A percentile compares a stretch with the other conserved stretches of the same genome.
Evolutionary conservation across 2,329 filamentous ascomycete genomes (phyloP).

Genomic region (Ceratocystis destructans): DNA sequence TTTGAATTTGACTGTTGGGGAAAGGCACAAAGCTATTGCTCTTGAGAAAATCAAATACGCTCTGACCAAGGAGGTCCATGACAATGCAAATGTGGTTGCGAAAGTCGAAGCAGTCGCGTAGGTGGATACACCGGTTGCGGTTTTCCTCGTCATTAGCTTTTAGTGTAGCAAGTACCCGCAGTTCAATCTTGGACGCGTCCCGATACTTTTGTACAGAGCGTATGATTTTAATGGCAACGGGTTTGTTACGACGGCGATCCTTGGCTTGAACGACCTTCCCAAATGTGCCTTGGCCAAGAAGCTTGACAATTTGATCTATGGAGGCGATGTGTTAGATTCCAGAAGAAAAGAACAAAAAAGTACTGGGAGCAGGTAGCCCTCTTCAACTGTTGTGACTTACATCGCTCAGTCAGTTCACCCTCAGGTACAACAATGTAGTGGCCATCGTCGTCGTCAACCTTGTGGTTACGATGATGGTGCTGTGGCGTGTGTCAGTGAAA

Average conservation of each 20-base stretch:
- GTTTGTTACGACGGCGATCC: constrained; percentile 61
- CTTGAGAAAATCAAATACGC: constrained; percentile 97
- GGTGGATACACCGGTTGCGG: constrained; percentile 89
- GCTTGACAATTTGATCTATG: constrained; percentile 70
- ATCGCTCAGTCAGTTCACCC: constrained; percentile 73
- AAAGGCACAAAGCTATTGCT: constrained; percentile 91
- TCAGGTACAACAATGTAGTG: constrained; percentile 92
- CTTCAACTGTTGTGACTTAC: constrained; percentile 34
- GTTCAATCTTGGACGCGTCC: constrained; percentile 86
- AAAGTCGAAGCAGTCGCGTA: constrained; percentile 94
- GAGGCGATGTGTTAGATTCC: neutral
- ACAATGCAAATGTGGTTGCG: constrained; percentile 87
- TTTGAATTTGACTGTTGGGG: constrained; percentile 95
- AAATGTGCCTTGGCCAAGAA: constrained; percentile 93
- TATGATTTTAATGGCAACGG: constrained; percentile 93
- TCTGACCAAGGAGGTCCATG: constrained; percentile 71
- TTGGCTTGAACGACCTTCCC: constrained; percentile 93
- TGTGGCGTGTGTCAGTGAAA: constrained; percentile 5
- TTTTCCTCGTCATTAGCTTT: constrained; percentile 85
- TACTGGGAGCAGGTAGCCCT: neutral
- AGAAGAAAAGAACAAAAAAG: neutral
- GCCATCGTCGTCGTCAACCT: constrained; percentile 90
- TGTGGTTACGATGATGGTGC: constrained; percentile 43
- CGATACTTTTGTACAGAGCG: constrained; percentile 96
- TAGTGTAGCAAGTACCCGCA: constrained; percentile 81